Percentiles rank a stretch among this genome's conserved stretches.
These are phyloP conservation scores for Arthrobotrys entomopaga DNA, from an alignment of 2,329 filamentous ascomycete species.

Conservation along the genomic window DNA sequence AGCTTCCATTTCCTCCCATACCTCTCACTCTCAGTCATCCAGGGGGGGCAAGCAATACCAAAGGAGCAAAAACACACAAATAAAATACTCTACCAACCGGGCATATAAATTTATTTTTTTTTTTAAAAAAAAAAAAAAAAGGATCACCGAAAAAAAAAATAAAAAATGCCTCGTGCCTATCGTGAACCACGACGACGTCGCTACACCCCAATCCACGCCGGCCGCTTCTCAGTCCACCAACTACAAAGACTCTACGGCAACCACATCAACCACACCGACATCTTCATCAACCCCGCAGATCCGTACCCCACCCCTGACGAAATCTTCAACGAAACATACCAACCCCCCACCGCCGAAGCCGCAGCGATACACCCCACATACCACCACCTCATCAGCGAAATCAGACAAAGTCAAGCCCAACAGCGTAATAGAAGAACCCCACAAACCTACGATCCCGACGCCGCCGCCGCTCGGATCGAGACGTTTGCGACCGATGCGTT, in stretches of 20 bases:
- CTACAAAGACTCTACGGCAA: background rate
- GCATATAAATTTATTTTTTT: too few relatives aligned
- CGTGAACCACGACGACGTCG: background rate
- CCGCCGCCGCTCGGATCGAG: background rate
- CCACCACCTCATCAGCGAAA: background rate
- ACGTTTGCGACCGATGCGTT: background rate
- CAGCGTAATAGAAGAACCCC: background rate
- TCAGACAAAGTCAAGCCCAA: background rate
- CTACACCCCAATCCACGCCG: background rate
- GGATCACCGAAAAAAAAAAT: too few relatives aligned
- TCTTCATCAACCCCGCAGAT: slow-evolving; percentile 21
- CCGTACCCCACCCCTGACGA: background rate
- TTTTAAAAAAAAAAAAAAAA: too few relatives aligned
- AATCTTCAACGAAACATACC: background rate
- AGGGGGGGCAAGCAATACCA: too few relatives aligned
- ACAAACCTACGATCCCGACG: background rate
- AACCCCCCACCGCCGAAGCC: background rate
- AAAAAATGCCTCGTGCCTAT: background rate
- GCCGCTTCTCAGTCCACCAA: slow-evolving; percentile 20
- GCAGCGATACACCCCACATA: background rate
- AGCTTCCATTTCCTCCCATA: too few relatives aligned
- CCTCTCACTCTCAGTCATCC: too few relatives aligned
- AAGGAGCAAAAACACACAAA: too few relatives aligned
- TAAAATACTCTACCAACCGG: too few relatives aligned
- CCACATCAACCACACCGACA: background rate